Base-by-base conservation (phyloP, 176 grass and related monocot species). In the Themeda triandra region DNA sequence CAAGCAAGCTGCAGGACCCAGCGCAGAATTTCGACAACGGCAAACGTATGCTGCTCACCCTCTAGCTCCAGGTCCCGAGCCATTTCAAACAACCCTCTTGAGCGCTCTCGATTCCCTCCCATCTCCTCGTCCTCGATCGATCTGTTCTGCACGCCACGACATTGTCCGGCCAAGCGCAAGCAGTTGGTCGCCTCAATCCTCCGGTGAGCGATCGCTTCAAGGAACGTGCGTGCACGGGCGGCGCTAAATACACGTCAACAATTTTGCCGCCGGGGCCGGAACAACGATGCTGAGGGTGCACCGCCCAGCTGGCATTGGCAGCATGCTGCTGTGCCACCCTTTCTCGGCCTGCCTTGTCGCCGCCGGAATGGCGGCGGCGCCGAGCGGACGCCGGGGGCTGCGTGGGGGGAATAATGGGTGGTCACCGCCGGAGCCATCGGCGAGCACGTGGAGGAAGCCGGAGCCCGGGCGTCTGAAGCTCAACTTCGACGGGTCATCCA, bases 401-500 rank as follows among this genome's bases (percentile, higher is more conserved):
- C 78, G 70, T 18, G 15, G 51, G 10, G 11, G 68, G 7, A 7
- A 5, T 0, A 10, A 9, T 42, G 10, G 72, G 9, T 0, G 15
- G 18, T 0, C 36, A n/a, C 0, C 27, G 14, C 25, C 49, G 31
- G 8, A 32, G 35, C n/a, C n/a, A n/a, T 31, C 84, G 3, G 35
- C 68, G 46, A 82, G 8, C 45, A 48, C 30, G 45, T 94, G 94
- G 92, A 79, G 76, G 84, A 97, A 81, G 30, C 95, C 95, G 9
- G 88, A 89, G 69, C 70, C 2, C 8, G 92, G 95, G 6, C 75
- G 86, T 0, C 73, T 97, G 63, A 97, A 94, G 86, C 73, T 97
- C 37, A 97, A 97, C 89, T 94, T 97, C 60, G 95, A 97, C 78
- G 95, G 95, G 10, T 89, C 95, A 0, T 94, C 92, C 2, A 92